Conservation (phyloP, 495 filamentous ascomycete species). For the Clavariopsis aquatica region DNA sequence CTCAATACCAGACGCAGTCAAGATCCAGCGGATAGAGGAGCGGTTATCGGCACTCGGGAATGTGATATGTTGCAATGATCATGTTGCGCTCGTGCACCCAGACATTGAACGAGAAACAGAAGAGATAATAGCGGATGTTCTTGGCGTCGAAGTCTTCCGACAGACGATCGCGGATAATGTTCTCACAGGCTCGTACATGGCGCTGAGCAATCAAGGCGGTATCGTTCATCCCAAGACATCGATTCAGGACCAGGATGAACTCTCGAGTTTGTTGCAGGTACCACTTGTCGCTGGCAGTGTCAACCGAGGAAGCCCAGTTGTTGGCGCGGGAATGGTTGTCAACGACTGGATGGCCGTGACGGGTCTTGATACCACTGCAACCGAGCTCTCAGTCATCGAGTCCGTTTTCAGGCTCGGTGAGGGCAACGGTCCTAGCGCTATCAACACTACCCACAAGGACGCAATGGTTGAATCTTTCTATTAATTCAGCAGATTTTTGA, state of each 20-base stretch:
- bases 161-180: slow-evolving; percentile 98
- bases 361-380: slow-evolving; percentile 89
- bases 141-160: slow-evolving; percentile 97
- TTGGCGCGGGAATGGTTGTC: slow-evolving; percentile 97
- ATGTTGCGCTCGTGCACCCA: slow-evolving; percentile 94
- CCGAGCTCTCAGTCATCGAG: slow-evolving; percentile 93
- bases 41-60: slow-evolving; percentile 93
- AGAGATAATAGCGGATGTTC: slow-evolving; percentile 79
- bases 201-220: slow-evolving; percentile 92
- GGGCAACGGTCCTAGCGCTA: slow-evolving; percentile 70
- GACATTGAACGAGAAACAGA: slow-evolving; percentile 83
- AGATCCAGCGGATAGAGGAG: slow-evolving; percentile 95
- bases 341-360: slow-evolving; percentile 99
- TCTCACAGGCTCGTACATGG: slow-evolving; percentile 92
- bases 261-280: slow-evolving; percentile 89
- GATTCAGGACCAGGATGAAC: slow-evolving; percentile 96
- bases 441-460: slow-evolving; percentile 85
- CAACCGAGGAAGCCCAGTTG: slow-evolving; percentile 89
- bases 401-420: slow-evolving; percentile 92
- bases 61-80: slow-evolving; percentile 94
- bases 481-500: slow-evolving; percentile 51
- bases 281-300: slow-evolving; percentile 91
- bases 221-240: slow-evolving; percentile 96
- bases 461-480: slow-evolving; percentile 99
- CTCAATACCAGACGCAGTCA: slow-evolving; percentile 82